A percentile compares a stretch with the other conserved stretches of the same genome.
phyloP scores from a whole-genome alignment of 2,329 filamentous ascomycete genomes.

The Alternaria ethzedia region DNA sequence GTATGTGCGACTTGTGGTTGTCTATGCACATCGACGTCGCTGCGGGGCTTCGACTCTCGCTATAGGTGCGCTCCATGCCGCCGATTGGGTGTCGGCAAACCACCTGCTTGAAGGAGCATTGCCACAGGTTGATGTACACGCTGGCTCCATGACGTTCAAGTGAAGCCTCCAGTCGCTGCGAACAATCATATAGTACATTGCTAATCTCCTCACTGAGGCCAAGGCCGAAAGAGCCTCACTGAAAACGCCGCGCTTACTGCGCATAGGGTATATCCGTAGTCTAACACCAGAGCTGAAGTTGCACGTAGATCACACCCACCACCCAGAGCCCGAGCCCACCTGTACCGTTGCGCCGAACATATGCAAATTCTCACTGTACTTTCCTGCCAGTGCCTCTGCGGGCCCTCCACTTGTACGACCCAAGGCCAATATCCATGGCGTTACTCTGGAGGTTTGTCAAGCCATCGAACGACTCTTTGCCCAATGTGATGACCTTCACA shows the following conservation, averaged over 20 bases:
- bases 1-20: constrained; percentile 5
- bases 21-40: constrained; percentile 15
- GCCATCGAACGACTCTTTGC: constrained; percentile 67
- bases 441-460: constrained; percentile 13
- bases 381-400: constrained; percentile 20
- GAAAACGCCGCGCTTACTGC: constrained; percentile 11
- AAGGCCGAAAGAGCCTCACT: not conserved
- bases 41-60: constrained; percentile 12
- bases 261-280: constrained; percentile 15
- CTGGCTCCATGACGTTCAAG: constrained; percentile 9
- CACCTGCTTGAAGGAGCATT: constrained; percentile 7
- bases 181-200: not conserved
- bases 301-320: not conserved
- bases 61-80: not conserved
- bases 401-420: constrained; percentile 16
- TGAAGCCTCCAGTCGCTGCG: not conserved
- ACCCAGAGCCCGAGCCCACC: not conserved
- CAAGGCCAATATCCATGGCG: constrained; percentile 14
- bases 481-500: constrained; percentile 73
- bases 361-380: constrained; percentile 12
- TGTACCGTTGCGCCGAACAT: not conserved
- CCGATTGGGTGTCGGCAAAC: constrained; percentile 13
- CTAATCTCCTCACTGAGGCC: not conserved
- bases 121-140: constrained; percentile 5
- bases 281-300: constrained; percentile 1